Percentiles rank a stretch among this genome's conserved stretches.
These are phyloP conservation scores for Populus ilicifolia DNA, from an alignment of 345 rosid genomes.

Conservation along the genomic window DNA sequence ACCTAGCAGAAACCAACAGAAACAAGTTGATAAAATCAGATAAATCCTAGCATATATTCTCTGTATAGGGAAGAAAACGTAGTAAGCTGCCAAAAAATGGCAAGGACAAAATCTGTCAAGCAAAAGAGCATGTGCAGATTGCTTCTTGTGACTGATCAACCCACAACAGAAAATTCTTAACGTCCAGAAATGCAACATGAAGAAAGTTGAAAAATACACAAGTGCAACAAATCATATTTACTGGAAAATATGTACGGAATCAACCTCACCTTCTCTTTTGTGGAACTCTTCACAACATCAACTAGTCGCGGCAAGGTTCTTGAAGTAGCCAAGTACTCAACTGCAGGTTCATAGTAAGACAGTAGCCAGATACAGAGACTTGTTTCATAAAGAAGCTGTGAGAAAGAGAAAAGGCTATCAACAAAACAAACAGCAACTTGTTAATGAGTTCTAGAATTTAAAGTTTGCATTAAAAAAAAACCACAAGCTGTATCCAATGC, in stretches of 20 bases:
- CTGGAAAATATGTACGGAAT: background rate
- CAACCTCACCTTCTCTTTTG: conserved; percentile 81
- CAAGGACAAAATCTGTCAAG: conserved; percentile 2
- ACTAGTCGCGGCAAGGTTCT: conserved; percentile 70
- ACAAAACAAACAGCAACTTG: background rate
- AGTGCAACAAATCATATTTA: background rate
- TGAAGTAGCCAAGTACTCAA: conserved; percentile 82
- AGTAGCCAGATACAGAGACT: conserved; percentile 93
- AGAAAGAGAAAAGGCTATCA: conserved; percentile 14
- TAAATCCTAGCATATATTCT: conserved; percentile 12
- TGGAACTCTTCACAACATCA: conserved; percentile 82
- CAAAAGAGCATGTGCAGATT: conserved; percentile 14
- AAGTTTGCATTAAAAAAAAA: background rate
- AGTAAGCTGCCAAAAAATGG: background rate
- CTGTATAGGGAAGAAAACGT: background rate
- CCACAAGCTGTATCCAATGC: background rate
- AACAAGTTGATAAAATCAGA: conserved; percentile 20
- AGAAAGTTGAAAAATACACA: background rate
- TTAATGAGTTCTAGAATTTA: background rate
- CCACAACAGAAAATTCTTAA: background rate
- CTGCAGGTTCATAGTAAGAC: conserved; percentile 88
- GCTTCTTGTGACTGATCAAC: background rate
- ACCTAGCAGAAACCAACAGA: conserved; percentile 47
- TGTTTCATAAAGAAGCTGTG: conserved; percentile 93
- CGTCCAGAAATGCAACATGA: background rate